Conservation (phyloP, 345 rosid species). For the Camelina neglecta region DNA sequence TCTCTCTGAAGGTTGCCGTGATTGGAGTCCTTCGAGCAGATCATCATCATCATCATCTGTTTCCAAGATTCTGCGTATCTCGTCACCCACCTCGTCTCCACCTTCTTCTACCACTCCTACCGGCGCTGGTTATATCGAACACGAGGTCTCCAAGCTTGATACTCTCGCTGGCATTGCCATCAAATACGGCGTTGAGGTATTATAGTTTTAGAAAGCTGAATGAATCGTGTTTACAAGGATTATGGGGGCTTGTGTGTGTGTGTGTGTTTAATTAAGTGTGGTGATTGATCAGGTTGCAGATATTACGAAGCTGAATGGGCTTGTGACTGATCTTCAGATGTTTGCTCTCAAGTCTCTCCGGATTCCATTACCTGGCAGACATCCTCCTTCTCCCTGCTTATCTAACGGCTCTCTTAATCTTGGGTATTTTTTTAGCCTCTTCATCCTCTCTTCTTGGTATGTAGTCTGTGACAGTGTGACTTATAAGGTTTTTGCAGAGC, state of each 20-base stretch:
- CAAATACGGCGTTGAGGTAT: constrained; percentile 91
- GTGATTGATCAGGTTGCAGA: constrained; percentile 68
- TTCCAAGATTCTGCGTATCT: constrained; percentile 33
- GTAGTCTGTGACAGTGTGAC: neutral
- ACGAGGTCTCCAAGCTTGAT: constrained; percentile 72
- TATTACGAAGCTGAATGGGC: constrained; percentile 77
- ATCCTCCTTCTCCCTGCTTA: constrained; percentile 73
- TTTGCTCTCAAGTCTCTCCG: constrained; percentile 76
- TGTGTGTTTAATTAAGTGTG: neutral
- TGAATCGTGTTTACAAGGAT: neutral
- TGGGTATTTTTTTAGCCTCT: constrained; percentile 47
- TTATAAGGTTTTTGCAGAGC: neutral
- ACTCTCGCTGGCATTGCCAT: constrained; percentile 97
- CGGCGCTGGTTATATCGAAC: constrained; percentile 58
- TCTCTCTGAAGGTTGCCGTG: constrained; percentile 35
- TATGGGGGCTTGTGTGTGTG: neutral
- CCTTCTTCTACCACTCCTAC: constrained; percentile 28
- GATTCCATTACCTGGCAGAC: constrained; percentile 89
- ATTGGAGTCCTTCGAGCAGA: constrained; percentile 35
- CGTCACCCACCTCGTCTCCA: constrained; percentile 42
- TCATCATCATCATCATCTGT: neutral
- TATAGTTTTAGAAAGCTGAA: neutral
- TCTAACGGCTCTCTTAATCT: constrained; percentile 47
- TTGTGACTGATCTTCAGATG: constrained; percentile 89
- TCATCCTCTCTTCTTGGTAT: neutral